Evolutionary conservation across 148 eudicot species (phyloP).

Genomic region (Silene uniflora): DNA sequence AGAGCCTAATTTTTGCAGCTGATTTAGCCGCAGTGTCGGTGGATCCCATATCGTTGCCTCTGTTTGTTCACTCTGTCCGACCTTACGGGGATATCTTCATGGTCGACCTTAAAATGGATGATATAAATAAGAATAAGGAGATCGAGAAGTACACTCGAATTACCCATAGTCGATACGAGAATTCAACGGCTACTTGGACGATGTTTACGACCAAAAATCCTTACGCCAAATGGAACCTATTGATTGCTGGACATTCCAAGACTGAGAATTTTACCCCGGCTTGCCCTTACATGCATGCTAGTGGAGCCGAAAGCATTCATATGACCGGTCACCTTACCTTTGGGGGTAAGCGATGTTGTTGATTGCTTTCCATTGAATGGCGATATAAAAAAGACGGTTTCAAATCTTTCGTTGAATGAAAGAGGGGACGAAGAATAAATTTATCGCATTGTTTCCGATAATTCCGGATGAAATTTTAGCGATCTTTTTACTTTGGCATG

Average conservation of each 20-base stretch:
- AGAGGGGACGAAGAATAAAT: too few relatives aligned
- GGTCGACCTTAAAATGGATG: conserved; percentile 8
- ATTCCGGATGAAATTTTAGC: too few relatives aligned
- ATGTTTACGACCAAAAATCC: conserved; percentile 4
- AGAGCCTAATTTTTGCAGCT: conserved; percentile 10
- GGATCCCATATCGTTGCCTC: conserved; percentile 26
- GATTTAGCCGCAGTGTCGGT: conserved; percentile 26
- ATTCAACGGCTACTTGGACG: conserved; percentile 12
- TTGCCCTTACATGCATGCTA: conserved; percentile 11
- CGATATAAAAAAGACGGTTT: too few relatives aligned
- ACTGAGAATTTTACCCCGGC: not conserved
- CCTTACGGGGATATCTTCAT: conserved; percentile 27
- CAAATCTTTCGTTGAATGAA: too few relatives aligned
- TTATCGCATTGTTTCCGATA: too few relatives aligned
- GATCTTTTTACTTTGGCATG: too few relatives aligned
- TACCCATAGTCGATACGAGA: conserved; percentile 22
- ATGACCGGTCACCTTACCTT: conserved; percentile 18
- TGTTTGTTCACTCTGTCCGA: conserved; percentile 19
- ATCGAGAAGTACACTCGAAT: conserved; percentile 8
- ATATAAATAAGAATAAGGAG: conserved; percentile 21
- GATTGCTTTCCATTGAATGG: not conserved
- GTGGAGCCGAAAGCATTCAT: conserved; percentile 16
- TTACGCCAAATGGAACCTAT: conserved; percentile 11
- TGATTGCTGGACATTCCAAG: conserved; percentile 11
- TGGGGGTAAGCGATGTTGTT: conserved; percentile 8